phyloP scores from a whole-genome alignment of 805 yeast species.

The Yamadazyma kitorensis region DNA sequence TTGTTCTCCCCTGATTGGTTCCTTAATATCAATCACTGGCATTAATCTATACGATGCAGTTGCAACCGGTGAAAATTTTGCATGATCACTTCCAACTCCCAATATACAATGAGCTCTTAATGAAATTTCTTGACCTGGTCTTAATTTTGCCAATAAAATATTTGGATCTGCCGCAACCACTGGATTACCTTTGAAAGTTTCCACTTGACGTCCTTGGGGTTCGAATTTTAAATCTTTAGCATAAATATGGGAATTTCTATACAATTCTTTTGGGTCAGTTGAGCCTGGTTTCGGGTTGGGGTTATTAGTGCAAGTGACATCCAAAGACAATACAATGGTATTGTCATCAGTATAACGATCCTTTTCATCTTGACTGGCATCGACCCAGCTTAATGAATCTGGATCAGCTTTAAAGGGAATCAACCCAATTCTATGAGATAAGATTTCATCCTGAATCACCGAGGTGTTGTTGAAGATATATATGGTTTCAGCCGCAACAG shows the following conservation, averaged over 20 bases:
- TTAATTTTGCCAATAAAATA: constrained; percentile 82
- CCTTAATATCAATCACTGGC: constrained; percentile 77
- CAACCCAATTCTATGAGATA: constrained; percentile 92
- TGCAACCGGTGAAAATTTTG: constrained; percentile 95
- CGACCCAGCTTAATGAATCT: constrained; percentile 82
- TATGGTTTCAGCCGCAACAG: constrained; percentile 91
- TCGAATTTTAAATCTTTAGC: constrained; percentile 87
- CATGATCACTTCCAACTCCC: constrained; percentile 94
- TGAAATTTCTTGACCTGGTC: constrained; percentile 96
- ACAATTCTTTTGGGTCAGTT: constrained; percentile 79
- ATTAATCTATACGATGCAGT: constrained; percentile 93
- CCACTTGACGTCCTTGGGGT: constrained; percentile 86
- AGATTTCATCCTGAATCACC: constrained; percentile 94
- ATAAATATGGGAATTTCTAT: constrained; percentile 81
- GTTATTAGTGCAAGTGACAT: constrained; percentile 80
- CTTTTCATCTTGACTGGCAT: constrained; percentile 58
- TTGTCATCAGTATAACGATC: constrained; percentile 79
- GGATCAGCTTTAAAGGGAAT: constrained; percentile 91
- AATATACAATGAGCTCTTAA: constrained; percentile 85
- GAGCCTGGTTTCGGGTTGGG: constrained; percentile 76
- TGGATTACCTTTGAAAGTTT: constrained; percentile 61
- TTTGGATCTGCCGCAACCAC: constrained; percentile 84
- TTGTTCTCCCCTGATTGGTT: constrained; percentile 71
- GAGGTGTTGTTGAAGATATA: constrained; percentile 92
- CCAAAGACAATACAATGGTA: constrained; percentile 79